Evolutionary conservation across 805 yeast genomes (phyloP).

Genomic region (Pichia cabralensis): DNA sequence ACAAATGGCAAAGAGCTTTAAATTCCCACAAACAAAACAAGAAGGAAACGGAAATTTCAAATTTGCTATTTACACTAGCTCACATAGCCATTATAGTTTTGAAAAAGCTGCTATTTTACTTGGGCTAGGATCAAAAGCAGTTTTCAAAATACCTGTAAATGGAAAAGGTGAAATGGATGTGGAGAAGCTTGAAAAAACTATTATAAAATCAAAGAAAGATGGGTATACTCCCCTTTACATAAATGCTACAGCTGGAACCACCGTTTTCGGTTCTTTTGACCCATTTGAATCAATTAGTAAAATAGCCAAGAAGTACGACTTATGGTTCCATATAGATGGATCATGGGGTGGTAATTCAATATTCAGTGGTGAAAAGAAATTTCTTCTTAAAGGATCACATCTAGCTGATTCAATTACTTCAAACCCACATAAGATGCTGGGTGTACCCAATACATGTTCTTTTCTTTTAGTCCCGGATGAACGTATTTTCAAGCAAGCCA

Average conservation of each 20-base stretch:
- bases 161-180: conserved; percentile 47
- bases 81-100: conserved; percentile 71
- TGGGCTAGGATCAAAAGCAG: conserved; percentile 57
- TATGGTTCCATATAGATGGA: conserved; percentile 82
- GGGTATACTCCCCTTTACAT: conserved; percentile 68
- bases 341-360: conserved; percentile 87
- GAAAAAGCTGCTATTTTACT: conserved; percentile 71
- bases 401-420: conserved; percentile 68
- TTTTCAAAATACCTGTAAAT: conserved; percentile 54
- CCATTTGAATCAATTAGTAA: conserved; percentile 45
- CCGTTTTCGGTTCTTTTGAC: conserved; percentile 80
- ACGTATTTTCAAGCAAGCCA: conserved; percentile 54
- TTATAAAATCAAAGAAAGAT: conserved; percentile 31
- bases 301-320: conserved; percentile 41
- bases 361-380: conserved; percentile 41
- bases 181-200: conserved; percentile 34
- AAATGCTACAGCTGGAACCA: conserved; percentile 83
- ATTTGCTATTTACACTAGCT: conserved; percentile 63
- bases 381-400: conserved; percentile 47
- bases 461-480: conserved; percentile 67
- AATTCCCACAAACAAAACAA: conserved; percentile 59
- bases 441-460: conserved; percentile 74
- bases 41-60: conserved; percentile 43
- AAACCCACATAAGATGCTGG: conserved; percentile 83
- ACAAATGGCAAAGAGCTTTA: conserved; percentile 61